Percentiles rank a stretch among this genome's conserved stretches.
Evolutionary conservation across 768 basidiomycete species (phyloP).

Genomic region (Tricholoma saponaceum): DNA sequence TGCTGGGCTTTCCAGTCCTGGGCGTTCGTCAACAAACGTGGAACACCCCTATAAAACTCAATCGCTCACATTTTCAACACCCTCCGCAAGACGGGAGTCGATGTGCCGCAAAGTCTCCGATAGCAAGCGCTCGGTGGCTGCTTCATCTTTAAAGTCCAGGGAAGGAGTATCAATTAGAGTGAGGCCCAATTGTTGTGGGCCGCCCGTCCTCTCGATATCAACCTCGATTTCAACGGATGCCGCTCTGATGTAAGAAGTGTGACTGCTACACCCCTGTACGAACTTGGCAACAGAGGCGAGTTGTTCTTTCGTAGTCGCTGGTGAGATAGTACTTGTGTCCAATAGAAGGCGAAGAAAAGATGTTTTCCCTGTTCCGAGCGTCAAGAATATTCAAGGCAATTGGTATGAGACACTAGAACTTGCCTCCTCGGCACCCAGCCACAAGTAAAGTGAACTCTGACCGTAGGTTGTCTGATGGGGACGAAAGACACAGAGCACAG

Average conservation of each 20-base stretch:
- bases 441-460: constrained; percentile 68
- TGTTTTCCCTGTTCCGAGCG: constrained; percentile 67
- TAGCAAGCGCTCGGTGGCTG: constrained; percentile 57
- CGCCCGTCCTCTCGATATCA: constrained; percentile 43
- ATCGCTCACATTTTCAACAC: constrained; percentile 69
- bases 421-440: constrained; percentile 72
- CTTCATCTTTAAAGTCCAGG: constrained; percentile 67
- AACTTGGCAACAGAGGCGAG: constrained; percentile 78
- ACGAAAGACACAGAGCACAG: constrained; percentile 11
- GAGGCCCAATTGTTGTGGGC: constrained; percentile 51
- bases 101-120: constrained; percentile 68
- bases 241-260: constrained; percentile 68
- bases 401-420: constrained; percentile 20
- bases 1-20: constrained; percentile 70
- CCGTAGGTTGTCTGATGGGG: constrained; percentile 27
- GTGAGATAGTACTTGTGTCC: constrained; percentile 71
- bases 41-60: constrained; percentile 15
- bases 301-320: constrained; percentile 65
- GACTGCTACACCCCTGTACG: constrained; percentile 68
- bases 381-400: constrained; percentile 15
- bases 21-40: constrained; percentile 14
- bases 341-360: constrained; percentile 82
- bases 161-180: constrained; percentile 82
- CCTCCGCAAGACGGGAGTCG: constrained; percentile 70
- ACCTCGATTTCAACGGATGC: constrained; percentile 70